Evolutionary conservation across 1,139 yeast genomes (phyloP).

Genomic region (Diutina neorugosa): DNA sequence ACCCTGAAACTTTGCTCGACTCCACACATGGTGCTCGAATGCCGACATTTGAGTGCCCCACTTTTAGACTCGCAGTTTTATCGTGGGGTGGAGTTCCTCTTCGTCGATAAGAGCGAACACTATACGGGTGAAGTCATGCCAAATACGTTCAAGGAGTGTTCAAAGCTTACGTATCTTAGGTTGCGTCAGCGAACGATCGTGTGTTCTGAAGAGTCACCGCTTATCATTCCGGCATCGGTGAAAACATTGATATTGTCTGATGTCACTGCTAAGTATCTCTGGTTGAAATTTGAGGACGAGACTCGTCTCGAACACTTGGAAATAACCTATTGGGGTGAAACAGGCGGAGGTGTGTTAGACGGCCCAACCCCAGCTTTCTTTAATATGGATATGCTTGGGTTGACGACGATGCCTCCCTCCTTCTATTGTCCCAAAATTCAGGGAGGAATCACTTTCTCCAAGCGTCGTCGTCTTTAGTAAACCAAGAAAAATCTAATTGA

Average conservation of each 20-base stretch:
- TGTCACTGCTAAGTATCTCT: not conserved
- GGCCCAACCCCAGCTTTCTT: not conserved
- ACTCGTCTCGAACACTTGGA: not conserved
- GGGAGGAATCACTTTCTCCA: not conserved
- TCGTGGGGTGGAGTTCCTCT: not conserved
- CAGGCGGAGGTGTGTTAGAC: not conserved
- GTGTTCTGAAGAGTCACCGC: not conserved
- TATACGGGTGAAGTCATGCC: not conserved
- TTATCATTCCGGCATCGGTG: not conserved
- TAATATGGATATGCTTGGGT: not conserved
- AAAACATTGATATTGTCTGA: not conserved
- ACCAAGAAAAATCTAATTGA: too few relatives aligned
- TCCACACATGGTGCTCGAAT: too few relatives aligned
- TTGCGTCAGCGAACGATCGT: not conserved
- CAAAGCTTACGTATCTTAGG: not conserved
- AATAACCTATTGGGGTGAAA: not conserved
- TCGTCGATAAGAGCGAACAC: not conserved
- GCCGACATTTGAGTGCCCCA: too few relatives aligned
- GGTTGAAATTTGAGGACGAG: not conserved
- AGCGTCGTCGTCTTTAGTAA: too few relatives aligned
- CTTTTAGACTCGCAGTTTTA: too few relatives aligned
- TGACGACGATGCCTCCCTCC: not conserved
- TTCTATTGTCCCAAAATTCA: not conserved
- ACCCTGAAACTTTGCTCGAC: too few relatives aligned
- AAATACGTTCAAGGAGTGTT: not conserved